Evolutionary conservation across 179 eudicot genomes (phyloP).

Genomic region (Spinacia oleracea): DNA sequence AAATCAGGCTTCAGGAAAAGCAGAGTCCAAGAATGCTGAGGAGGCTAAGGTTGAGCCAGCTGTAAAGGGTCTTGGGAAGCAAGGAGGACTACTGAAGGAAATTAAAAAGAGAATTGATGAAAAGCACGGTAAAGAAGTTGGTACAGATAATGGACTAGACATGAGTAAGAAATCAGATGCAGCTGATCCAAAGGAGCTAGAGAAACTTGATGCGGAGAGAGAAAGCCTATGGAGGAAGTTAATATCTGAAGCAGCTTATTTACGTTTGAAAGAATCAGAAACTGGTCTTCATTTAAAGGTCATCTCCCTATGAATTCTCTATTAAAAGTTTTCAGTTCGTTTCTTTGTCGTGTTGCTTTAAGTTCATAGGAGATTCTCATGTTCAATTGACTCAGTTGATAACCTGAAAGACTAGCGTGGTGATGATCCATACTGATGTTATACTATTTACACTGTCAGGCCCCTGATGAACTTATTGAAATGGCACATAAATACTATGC

Average conservation of each 20-base stretch:
- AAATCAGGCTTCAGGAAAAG: slow-evolving; percentile 66
- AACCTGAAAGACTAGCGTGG: neutral
- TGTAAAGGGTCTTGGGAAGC: slow-evolving; percentile 90
- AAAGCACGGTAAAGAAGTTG: slow-evolving; percentile 41
- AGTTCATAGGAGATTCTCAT: neutral
- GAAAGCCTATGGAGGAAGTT: slow-evolving; percentile 65
- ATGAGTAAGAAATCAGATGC: slow-evolving; percentile 37
- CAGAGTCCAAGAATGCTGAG: slow-evolving; percentile 59
- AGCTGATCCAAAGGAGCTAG: slow-evolving; percentile 41
- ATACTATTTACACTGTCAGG: slow-evolving; percentile 42
- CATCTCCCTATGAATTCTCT: slow-evolving; percentile 5
- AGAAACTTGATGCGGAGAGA: slow-evolving; percentile 55
- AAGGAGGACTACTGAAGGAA: slow-evolving; percentile 75
- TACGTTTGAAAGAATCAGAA: slow-evolving; percentile 83
- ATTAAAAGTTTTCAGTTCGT: neutral
- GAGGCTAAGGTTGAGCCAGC: slow-evolving; percentile 71
- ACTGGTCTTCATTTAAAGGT: slow-evolving; percentile 88
- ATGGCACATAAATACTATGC: slow-evolving; percentile 85
- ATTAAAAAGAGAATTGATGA: slow-evolving; percentile 71
- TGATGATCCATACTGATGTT: slow-evolving; percentile 12
- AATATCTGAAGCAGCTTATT: slow-evolving; percentile 72
- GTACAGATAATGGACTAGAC: slow-evolving; percentile 28
- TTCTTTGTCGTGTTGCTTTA: neutral
- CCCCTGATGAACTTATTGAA: slow-evolving; percentile 76
- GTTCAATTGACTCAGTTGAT: slow-evolving; percentile 2